Percentiles rank a stretch among this genome's conserved stretches.
Conservation (phyloP, 768 basidiomycete genomes). For the Clavaria fumosa region DNA sequence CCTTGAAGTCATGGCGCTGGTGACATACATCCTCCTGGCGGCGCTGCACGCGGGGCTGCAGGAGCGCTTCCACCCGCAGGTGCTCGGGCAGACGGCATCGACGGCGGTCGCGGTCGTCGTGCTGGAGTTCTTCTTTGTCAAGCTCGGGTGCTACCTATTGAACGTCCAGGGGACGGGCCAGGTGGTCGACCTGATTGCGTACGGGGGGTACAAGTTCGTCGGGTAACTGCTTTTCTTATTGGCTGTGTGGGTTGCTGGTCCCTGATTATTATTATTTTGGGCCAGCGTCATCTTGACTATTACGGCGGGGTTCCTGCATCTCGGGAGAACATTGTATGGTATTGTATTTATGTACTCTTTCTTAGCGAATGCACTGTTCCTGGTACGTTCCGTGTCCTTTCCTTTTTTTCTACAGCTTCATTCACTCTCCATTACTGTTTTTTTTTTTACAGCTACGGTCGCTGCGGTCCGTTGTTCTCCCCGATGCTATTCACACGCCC, state of each 20-base stretch:
- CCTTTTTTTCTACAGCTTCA: background rate
- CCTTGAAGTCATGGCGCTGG: slow-evolving; percentile 74
- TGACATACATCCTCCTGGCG: slow-evolving; percentile 86
- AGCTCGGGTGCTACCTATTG: slow-evolving; percentile 84
- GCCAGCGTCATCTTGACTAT: slow-evolving; percentile 74
- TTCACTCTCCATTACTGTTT: no score
- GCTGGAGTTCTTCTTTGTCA: slow-evolving; percentile 80
- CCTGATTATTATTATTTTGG: background rate
- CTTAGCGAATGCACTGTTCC: slow-evolving; percentile 84
- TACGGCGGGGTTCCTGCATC: slow-evolving; percentile 49
- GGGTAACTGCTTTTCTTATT: slow-evolving; percentile 39
- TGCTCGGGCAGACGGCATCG: slow-evolving; percentile 76
- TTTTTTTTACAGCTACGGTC: slow-evolving; percentile 64
- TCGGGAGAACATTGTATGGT: slow-evolving; percentile 48
- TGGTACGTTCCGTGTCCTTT: slow-evolving; percentile 51
- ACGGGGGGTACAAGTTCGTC: slow-evolving; percentile 96
- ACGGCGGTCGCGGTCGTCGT: slow-evolving; percentile 75
- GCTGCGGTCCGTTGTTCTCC: slow-evolving; percentile 79
- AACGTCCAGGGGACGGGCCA: slow-evolving; percentile 64
- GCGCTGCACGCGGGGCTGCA: slow-evolving; percentile 76
- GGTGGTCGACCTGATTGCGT: slow-evolving; percentile 74
- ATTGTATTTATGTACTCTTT: slow-evolving; percentile 74
- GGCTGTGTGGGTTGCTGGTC: background rate
- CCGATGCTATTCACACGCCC: slow-evolving; percentile 39
- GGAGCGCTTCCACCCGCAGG: slow-evolving; percentile 70